phyloP scores from a whole-genome alignment of 1,284 basidiomycete species.

The Ustilago loliicola region DNA sequence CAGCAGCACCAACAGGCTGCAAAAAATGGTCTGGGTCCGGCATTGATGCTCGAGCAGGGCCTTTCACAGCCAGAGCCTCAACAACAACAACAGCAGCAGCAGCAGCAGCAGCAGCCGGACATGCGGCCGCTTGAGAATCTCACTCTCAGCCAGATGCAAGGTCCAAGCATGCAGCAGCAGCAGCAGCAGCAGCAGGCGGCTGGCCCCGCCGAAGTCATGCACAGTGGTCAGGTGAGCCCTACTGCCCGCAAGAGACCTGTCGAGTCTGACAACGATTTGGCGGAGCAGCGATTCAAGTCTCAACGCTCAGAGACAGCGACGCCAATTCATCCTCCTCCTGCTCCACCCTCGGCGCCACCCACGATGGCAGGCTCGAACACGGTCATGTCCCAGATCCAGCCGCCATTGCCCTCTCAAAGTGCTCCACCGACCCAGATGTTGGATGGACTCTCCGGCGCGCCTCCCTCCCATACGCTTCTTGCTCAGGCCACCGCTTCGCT shows the following conservation, averaged over 20 bases:
- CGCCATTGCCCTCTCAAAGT: conserved; percentile 30
- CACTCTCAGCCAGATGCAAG: conserved; percentile 41
- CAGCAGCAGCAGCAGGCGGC: conserved; percentile 18
- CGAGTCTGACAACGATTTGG: conserved; percentile 41
- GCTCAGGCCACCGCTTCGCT: conserved; percentile 28
- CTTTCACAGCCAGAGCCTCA: conserved; percentile 17
- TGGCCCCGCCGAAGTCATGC: conserved; percentile 11
- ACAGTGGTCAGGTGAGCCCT: conserved; percentile 39
- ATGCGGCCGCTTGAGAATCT: conserved; percentile 17
- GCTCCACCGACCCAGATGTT: conserved; percentile 23
- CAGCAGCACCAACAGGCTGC: conserved; percentile 15
- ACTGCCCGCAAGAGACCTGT: conserved; percentile 50
- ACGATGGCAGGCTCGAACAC: conserved; percentile 13
- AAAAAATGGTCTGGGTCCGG: conserved; percentile 14
- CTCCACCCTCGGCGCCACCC: conserved; percentile 47
- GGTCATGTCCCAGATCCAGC: conserved; percentile 23
- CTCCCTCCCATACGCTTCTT: conserved; percentile 15
- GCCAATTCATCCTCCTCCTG: conserved; percentile 38
- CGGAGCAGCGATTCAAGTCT: conserved; percentile 46
- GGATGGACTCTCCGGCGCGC: conserved; percentile 2
- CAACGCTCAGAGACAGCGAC: conserved; percentile 45
- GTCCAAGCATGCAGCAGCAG: neutral
- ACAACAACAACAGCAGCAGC: conserved; percentile 20
- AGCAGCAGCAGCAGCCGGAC: conserved; percentile 20
- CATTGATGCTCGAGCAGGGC: conserved; percentile 30